Conservation (phyloP, 768 basidiomycete genomes). For the Tricholoma terreum region DNA sequence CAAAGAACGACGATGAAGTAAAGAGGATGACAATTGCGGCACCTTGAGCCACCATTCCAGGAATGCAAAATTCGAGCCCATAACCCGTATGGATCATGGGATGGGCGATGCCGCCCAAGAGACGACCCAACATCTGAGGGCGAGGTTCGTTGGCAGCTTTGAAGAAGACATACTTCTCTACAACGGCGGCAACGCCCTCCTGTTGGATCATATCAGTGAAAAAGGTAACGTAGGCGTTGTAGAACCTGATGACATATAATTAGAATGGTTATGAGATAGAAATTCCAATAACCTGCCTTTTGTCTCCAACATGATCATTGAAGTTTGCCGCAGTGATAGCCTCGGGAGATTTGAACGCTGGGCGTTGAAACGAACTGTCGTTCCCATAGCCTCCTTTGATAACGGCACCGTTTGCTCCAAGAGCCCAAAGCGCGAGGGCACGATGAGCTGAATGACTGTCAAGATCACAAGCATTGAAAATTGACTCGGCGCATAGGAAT, state of each 20-base stretch:
- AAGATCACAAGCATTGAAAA: not conserved
- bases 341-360: constrained; percentile 40
- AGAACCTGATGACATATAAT: constrained; percentile 37
- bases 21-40: not conserved
- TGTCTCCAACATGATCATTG: constrained; percentile 54
- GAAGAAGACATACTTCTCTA: constrained; percentile 61
- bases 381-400: constrained; percentile 36
- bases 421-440: constrained; percentile 27
- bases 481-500: not conserved
- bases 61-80: constrained; percentile 59
- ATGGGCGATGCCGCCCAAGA: constrained; percentile 57
- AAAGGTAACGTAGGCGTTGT: constrained; percentile 48
- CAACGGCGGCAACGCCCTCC: constrained; percentile 35
- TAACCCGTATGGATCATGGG: constrained; percentile 66
- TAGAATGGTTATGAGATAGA: not conserved
- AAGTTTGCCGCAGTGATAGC: constrained; percentile 46
- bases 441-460: constrained; percentile 25
- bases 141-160: constrained; percentile 39
- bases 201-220: constrained; percentile 40
- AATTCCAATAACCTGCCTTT: constrained; percentile 34
- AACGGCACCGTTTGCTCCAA: constrained; percentile 27
- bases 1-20: not conserved
- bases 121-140: constrained; percentile 47
- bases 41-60: constrained; percentile 67
- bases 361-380: constrained; percentile 33